Base-by-base conservation (phyloP, 495 filamentous ascomycete species). In the Elasticomyces elasticus region DNA sequence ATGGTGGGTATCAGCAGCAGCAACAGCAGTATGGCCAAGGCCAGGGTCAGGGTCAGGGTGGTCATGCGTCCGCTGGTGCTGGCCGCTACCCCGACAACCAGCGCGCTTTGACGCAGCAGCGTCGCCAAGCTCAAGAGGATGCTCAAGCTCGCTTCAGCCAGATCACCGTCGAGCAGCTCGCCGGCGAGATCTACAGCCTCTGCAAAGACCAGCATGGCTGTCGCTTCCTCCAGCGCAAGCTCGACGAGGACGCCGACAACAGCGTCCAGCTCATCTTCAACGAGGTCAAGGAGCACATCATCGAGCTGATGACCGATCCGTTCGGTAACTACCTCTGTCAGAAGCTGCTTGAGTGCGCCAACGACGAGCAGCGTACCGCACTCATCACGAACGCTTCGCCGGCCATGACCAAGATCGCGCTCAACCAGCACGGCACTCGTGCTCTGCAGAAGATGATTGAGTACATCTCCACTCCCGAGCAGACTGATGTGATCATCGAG, bases 401-500 rank as follows among this genome's bases (percentile, higher is more conserved):
- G 10, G 79, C 89, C 46, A 82, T 98, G 68, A 89, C 94, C 23
- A 80, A 81, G 51, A 96, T 96, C 66, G 92, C 94, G 7, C 71
- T 96, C 49, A 97, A 97, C 68, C 88, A 94, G 71, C 92, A 98
- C 69, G 92, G 92, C 54, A 98, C 92, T 35, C 80, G 92, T 27
- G 92, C 92, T 59, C 70, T 98, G 52, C 92, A 98, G 71, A 97
- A 96, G 76, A 98, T 98, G 92, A 97, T 98, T 56, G 92, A 98
- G 66, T 91, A 85, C 62, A 87, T 98, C 61, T 83, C 85, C 41
- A 89, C 85, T 28, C 73, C 77, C 2, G 81, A 85, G 61, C 83
- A 87, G 71, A 85, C 89, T 41, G 73, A 85, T 52, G 83, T 83
- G 20, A 88, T 98, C 61, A 92, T 94, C 55, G 67, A 80, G 26